These are phyloP conservation scores for Tolypocladium nubicola DNA, from an alignment of 2,329 filamentous ascomycete genomes.

Conservation along the genomic window DNA sequence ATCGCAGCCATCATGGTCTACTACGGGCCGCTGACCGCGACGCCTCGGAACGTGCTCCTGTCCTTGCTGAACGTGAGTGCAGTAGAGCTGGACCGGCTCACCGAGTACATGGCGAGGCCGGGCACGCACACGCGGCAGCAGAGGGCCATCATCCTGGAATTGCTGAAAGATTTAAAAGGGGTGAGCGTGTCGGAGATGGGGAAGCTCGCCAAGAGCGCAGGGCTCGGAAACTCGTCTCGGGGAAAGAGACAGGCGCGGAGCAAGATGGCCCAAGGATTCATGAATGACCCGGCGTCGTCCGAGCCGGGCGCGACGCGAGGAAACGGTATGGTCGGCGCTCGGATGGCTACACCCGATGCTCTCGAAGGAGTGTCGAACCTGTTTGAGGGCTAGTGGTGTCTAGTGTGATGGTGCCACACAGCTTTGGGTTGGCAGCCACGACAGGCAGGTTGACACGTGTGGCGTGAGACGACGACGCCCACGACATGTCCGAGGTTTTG, in stretches of 20 bases:
- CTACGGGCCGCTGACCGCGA: conserved; percentile 59
- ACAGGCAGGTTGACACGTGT: background rate
- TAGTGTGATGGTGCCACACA: background rate
- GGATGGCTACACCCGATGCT: conserved; percentile 34
- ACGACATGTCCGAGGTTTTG: background rate
- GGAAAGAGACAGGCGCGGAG: conserved; percentile 17
- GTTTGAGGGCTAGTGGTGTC: conserved; percentile 25
- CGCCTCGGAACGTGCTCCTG: conserved; percentile 65
- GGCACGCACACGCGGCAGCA: conserved; percentile 61
- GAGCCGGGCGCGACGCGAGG: conserved; percentile 17
- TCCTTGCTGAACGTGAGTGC: conserved; percentile 68
- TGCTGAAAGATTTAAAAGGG: conserved; percentile 78
- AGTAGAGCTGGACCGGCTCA: conserved; percentile 54
- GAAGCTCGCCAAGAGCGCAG: conserved; percentile 54
- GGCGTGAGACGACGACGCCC: background rate
- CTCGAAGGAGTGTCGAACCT: conserved; percentile 45
- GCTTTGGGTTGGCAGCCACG: background rate
- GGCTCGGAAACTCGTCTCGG: conserved; percentile 17
- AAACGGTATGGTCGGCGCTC: conserved; percentile 14
- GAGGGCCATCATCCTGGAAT: conserved; percentile 68
- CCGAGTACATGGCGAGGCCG: conserved; percentile 48
- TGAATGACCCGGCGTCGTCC: conserved; percentile 37
- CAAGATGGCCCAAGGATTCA: conserved; percentile 56
- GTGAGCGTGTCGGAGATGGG: conserved; percentile 91
- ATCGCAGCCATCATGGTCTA: conserved; percentile 77